phyloP scores from a whole-genome alignment of 139 green algal species.

The Pleodorina starrii region DNA sequence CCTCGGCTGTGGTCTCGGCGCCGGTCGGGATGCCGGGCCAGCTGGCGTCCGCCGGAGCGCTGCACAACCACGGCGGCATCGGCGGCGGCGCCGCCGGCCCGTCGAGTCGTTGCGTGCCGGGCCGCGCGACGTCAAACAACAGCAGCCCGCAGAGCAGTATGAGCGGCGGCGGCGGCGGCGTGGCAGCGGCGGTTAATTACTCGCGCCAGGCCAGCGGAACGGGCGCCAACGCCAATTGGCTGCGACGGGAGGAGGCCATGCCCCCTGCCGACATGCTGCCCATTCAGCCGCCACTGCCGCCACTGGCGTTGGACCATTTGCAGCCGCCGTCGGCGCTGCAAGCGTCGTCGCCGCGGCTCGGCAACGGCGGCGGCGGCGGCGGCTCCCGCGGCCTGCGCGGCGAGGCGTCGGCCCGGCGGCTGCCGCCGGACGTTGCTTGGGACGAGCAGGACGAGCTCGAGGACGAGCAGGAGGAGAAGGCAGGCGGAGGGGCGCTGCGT shows the following conservation, averaged over 20 bases:
- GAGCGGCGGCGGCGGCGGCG: not conserved
- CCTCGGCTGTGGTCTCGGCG: not conserved
- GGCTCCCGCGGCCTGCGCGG: not conserved
- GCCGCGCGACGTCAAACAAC: not conserved
- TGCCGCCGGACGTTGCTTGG: not conserved
- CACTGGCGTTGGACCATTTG: slow-evolving; percentile 16
- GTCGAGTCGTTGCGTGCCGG: not conserved
- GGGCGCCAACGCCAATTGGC: not conserved
- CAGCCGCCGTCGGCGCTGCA: not conserved
- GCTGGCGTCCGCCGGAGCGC: too few species aligned
- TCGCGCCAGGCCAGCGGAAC: not conserved
- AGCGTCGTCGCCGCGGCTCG: not conserved
- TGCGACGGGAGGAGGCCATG: slow-evolving; percentile 18
- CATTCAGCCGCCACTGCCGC: not conserved
- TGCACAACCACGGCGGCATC: too few species aligned
- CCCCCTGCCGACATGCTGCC: slow-evolving; percentile 26
- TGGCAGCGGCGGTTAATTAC: too few species aligned
- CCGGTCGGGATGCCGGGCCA: not conserved
- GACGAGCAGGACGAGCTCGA: not conserved
- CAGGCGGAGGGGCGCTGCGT: not conserved
- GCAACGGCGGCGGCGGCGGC: not conserved
- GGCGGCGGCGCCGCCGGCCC: not conserved
- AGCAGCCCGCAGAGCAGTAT: slow-evolving; percentile 14
- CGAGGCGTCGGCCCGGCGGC: not conserved
- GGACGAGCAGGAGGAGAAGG: not conserved